A percentile compares a stretch with the other conserved stretches of the same genome.
Evolutionary conservation across 192 early-diverging fungal genomes (phyloP).

Genomic region (Borealophlyctis nickersoniae): DNA sequence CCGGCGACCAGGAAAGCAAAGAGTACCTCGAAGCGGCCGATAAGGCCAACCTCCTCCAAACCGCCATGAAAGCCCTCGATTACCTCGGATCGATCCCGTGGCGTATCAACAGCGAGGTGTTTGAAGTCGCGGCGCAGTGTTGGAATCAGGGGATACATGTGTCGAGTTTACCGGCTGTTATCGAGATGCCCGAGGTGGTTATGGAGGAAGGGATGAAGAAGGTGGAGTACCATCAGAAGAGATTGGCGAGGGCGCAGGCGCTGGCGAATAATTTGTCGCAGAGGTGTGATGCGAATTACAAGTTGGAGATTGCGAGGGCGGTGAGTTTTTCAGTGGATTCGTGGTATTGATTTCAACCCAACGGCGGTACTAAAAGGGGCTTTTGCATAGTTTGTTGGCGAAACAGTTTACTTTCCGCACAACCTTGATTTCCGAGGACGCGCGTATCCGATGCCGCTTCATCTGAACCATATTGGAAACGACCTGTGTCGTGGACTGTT

Average conservation of each 20-base stretch:
- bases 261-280: slow-evolving; percentile 70
- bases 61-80: slow-evolving; percentile 75
- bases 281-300: slow-evolving; percentile 91
- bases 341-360: too few species aligned
- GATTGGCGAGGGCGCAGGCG: slow-evolving; percentile 28
- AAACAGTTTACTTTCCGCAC: slow-evolving; percentile 94
- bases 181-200: slow-evolving; percentile 14
- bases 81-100: slow-evolving; percentile 84
- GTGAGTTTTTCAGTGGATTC: slow-evolving; percentile 49
- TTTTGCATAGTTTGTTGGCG: slow-evolving; percentile 66
- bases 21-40: slow-evolving; percentile 77
- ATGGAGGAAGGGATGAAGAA: slow-evolving; percentile 51
- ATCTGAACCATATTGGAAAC: slow-evolving; percentile 94
- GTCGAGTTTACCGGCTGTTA: slow-evolving; percentile 47
- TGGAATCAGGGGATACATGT: slow-evolving; percentile 89
- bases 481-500: slow-evolving; percentile 93
- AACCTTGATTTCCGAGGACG: slow-evolving; percentile 97
- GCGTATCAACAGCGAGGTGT: slow-evolving; percentile 81
- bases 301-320: slow-evolving; percentile 89
- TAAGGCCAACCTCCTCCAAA: slow-evolving; percentile 63
- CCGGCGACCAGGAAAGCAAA: slow-evolving; percentile 65
- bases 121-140: slow-evolving; percentile 71
- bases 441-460: slow-evolving; percentile 93
- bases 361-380: too few species aligned
- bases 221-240: slow-evolving; percentile 33